Base-by-base conservation (phyloP, 2,329 filamentous ascomycete genomes). In the Colletotrichum agaves region DNA sequence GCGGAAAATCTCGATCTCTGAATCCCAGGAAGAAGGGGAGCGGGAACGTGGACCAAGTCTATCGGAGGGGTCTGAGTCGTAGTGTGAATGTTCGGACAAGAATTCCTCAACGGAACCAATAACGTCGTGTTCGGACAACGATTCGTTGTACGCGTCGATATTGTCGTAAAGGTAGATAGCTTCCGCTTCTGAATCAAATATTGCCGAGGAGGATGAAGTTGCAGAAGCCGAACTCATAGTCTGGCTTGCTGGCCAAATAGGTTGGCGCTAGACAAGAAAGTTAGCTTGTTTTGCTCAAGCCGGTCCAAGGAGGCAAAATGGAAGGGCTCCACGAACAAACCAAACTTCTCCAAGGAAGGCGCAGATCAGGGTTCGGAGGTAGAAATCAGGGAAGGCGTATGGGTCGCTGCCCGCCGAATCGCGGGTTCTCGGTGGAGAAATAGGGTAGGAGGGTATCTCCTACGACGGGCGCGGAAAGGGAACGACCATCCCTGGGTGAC, bases 141-240 rank as follows among this genome's bases (percentile, higher is more conserved):
- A 33, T 41, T 27, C 60, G 19, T 39, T 39, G 31, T 37, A 52
- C 15, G 5, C 15, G n/a, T 7, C 6, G 15, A 41, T 15, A 6
- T 62, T 49, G 59, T 53, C 49, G 59, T 61, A n/a, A 12, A n/a
- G 37, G 12, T 44, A 27, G 7, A 35, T 19, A 15, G 17, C 7
- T 19, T 37, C 35, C 35, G 35, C 35, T 7, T 55, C 58, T 41
- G 58, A 35, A 15, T 61, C 27, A 11, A 46, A 27, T 31, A 52
- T 64, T 31, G 19, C 27, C 33, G 46, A 15, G 31, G 61, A 49
- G 17, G 53, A 53, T 49, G 47, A 41, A 49, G 61, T 39, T 52
- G 47, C n/a, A 68, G 65, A 68, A 55, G 49, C 49, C 53, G 62
- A 59, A 57, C 65, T 68, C 65, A 68, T 68, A 19, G 41, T 68